These are phyloP conservation scores for Pichia sp. DNA, from an alignment of 1,139 yeast genomes.

Conservation along the genomic window DNA sequence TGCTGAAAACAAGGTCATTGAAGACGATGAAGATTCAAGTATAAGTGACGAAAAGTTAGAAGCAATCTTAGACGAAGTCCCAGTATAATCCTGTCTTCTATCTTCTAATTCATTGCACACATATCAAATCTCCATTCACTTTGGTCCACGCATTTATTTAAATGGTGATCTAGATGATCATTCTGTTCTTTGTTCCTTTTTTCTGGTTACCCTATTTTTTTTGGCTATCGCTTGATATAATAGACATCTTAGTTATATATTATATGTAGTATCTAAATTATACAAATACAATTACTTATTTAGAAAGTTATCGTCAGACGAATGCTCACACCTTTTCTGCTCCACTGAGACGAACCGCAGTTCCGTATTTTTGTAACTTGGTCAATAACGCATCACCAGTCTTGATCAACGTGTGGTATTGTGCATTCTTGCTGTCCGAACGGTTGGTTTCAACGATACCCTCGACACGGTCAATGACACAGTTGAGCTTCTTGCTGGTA, in stretches of 20 bases:
- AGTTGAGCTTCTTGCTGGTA: constrained; percentile 90
- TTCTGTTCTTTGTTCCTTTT: not conserved
- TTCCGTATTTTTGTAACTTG: constrained; percentile 94
- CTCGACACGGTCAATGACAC: constrained; percentile 93
- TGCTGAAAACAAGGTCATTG: constrained; percentile 1
- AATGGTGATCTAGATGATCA: no score
- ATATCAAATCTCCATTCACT: no score
- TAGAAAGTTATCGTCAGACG: not conserved
- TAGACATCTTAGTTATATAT: no score
- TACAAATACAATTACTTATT: not conserved
- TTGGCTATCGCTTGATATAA: not conserved
- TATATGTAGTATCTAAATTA: not conserved
- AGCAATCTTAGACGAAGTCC: constrained; percentile 11
- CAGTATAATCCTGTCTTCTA: not conserved
- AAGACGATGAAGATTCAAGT: constrained; percentile 5
- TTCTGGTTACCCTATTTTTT: not conserved
- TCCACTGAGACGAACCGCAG: constrained; percentile 94
- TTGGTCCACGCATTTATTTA: no score
- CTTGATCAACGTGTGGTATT: constrained; percentile 83
- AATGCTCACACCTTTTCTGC: constrained; percentile 60
- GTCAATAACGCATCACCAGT: constrained; percentile 94
- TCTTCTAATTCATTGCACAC: not conserved
- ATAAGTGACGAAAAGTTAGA: constrained; percentile 8
- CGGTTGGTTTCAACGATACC: constrained; percentile 96
- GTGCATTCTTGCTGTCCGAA: constrained; percentile 94